These are phyloP conservation scores for Amanita molliuscula DNA, from an alignment of 768 basidiomycete species.

Conservation along the genomic window DNA sequence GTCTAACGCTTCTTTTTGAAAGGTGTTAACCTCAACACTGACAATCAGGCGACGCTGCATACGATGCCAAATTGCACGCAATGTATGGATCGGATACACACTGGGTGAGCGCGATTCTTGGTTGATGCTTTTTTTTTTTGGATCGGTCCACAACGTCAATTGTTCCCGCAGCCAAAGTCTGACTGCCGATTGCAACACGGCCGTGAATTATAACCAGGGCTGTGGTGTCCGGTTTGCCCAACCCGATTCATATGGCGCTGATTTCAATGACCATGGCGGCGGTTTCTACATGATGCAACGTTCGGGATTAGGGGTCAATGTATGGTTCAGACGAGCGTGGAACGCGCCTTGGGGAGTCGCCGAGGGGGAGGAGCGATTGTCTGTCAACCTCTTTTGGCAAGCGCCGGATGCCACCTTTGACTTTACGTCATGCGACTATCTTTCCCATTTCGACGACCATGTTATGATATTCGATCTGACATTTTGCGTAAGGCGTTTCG, in stretches of 20 bases:
- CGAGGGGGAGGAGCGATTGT: constrained; percentile 5
- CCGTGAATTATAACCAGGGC: constrained; percentile 45
- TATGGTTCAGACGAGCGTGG: constrained; percentile 55
- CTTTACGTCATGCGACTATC: constrained; percentile 36
- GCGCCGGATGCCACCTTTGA: constrained; percentile 40
- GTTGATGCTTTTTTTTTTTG: not conserved
- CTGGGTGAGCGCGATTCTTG: constrained; percentile 28
- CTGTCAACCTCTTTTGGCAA: constrained; percentile 25
- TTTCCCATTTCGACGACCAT: constrained; percentile 41
- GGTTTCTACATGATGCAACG: constrained; percentile 51
- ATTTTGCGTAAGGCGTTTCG: constrained; percentile 39
- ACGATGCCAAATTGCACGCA: constrained; percentile 40
- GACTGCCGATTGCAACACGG: constrained; percentile 38
- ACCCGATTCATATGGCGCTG: constrained; percentile 31
- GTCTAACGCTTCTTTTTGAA: not conserved
- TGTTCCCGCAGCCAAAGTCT: constrained; percentile 20
- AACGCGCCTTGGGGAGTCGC: constrained; percentile 24
- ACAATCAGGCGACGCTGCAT: constrained; percentile 46
- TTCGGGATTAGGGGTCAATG: constrained; percentile 32
- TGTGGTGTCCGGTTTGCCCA: constrained; percentile 40
- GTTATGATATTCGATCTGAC: constrained; percentile 48
- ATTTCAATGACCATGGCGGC: constrained; percentile 43
- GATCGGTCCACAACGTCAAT: not conserved
- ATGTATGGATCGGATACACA: constrained; percentile 27
- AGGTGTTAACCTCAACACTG: constrained; percentile 39